Evolutionary conservation across 1,284 basidiomycete genomes (phyloP), one percentile per base, ranked within the genome.

Genomic region (Rhodotorula sp.): DNA sequence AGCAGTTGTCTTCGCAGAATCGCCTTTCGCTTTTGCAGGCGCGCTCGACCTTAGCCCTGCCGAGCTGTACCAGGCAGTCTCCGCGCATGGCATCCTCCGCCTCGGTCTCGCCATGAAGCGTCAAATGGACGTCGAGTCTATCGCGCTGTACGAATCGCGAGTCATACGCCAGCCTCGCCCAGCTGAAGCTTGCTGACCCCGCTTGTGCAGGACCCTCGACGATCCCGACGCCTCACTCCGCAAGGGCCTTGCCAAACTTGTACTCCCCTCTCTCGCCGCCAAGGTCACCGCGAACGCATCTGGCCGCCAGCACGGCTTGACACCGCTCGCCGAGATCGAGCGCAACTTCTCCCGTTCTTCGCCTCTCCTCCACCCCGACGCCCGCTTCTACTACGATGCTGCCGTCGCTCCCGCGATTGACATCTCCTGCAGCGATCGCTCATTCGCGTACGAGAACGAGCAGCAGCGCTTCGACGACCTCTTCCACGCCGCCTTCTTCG

Each of bases 401-500:
- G 94, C 84, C 6, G 87, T 95, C 29, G 94, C 96, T 0, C 94
- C 95, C 2, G 86, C 90, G 0, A 89, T 95, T 73, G 81, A 86
- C 48, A 82, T 91, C 61, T 85, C 88, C 74, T 90, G 89, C 77
- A 86, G 86, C 53, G 87, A 93, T 78, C 87, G 92, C 56, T 86
- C 88, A 8, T 96, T 92, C 82, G 80, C 91, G 55, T 90, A 95
- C 78, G 83, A 84, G 29, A 71, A 71, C 48, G 81, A 84, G 17
- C 84, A 84, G 36, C 71, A 87, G 36, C 72, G 77, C 24, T 77
- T 77, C 70, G 83, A 85, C 66, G 76, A 90, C 15, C 74, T 88
- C 53, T 89, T 93, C 79, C 86, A 89, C 6, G 68, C 64, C 29
- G 88, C 88, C 8, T 80, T 99, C 32, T 98, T 92, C 79, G 96